These are phyloP conservation scores for Cladophialophora immunda DNA, from an alignment of 2,329 filamentous ascomycete species.

Conservation along the genomic window DNA sequence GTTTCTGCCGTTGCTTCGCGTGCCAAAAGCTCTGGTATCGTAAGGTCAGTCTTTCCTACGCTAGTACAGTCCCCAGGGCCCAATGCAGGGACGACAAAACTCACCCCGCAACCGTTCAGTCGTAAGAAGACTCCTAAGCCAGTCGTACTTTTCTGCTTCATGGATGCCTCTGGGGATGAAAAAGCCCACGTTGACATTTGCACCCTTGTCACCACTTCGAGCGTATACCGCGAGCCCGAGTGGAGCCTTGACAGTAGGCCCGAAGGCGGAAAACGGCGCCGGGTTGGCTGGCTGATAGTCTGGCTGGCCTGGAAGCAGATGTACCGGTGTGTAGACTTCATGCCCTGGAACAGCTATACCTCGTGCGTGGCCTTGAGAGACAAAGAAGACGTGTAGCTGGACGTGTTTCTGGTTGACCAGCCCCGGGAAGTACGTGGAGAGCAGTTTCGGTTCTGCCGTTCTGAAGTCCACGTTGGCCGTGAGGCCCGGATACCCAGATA, in stretches of 20 bases:
- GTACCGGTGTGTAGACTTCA: background rate
- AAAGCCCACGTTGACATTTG: slow-evolving; percentile 52
- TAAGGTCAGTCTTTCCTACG: background rate
- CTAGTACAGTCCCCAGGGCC: fast-evolving
- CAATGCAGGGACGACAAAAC: slow-evolving; percentile 23
- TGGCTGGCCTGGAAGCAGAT: background rate
- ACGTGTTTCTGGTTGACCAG: slow-evolving; percentile 20
- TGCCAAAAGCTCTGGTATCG: background rate
- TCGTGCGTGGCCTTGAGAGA: background rate
- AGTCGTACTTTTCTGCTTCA: slow-evolving; percentile 39
- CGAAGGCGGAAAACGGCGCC: slow-evolving; percentile 35
- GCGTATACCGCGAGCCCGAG: slow-evolving; percentile 55
- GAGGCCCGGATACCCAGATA: slow-evolving; percentile 16
- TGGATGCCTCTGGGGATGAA: slow-evolving; percentile 39
- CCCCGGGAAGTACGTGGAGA: slow-evolving; percentile 23
- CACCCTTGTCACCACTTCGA: slow-evolving; percentile 51
- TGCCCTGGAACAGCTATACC: background rate
- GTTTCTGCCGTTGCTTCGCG: background rate
- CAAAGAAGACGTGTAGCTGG: slow-evolving; percentile 13
- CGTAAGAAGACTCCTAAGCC: slow-evolving; percentile 52
- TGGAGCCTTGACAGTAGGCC: slow-evolving; percentile 43
- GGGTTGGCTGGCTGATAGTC: background rate
- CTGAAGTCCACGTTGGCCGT: slow-evolving; percentile 15
- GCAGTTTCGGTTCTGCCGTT: slow-evolving; percentile 13
- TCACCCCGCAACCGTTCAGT: slow-evolving; percentile 45